Base-by-base conservation (phyloP, 2,329 filamentous ascomycete genomes). In the Alternaria novae-zelandiae region DNA sequence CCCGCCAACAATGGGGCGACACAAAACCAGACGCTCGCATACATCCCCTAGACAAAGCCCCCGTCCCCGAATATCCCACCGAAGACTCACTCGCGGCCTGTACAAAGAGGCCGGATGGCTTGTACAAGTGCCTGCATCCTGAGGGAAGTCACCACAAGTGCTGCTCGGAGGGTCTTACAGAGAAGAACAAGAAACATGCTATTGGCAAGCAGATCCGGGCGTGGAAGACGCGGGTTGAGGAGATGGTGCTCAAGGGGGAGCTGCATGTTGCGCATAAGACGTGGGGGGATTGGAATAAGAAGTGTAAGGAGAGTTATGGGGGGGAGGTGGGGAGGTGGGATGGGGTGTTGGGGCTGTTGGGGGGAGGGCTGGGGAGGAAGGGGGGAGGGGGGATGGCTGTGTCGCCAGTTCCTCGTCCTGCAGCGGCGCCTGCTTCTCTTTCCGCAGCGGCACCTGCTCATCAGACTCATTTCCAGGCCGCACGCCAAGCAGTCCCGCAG, bases 281-380 rank as follows among this genome's bases (percentile, higher is more conserved):
- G n/a, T 49, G 46, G 46, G 11, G 8, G 5, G 26, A 49, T n/a
- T 49, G 46, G 46, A 23, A 49, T 5, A 49, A 49, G 46, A 28
- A 49, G 23, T 2, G 11, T 23, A 28, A 17, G 5, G 15, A 1
- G 10, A 3, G 5, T 3, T 26, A 3, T 25, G n/a, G 9, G 8
- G 21, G 1, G 6, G 23, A 49, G 46, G 26, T 28, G 15, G 23
- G 0, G 15, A 49, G 15, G 9, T 26, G n/a, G 15, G 23, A 49
- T 28, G 23, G 9, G 9, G 15, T 26, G 15, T 49, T 49, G n/a
- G 15, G 15, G 9, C 15, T 26, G 9, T 49, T 49, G n/a, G 15
- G 13, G 10, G 13, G 10, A 17, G 2, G 11, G 5, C 13, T 4
- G 4, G 15, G 32, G 4, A n/a, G 15, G 32, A 10, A n/a, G 15